Conservation (phyloP, 306 rosid genomes). For the Alnus rubra region DNA sequence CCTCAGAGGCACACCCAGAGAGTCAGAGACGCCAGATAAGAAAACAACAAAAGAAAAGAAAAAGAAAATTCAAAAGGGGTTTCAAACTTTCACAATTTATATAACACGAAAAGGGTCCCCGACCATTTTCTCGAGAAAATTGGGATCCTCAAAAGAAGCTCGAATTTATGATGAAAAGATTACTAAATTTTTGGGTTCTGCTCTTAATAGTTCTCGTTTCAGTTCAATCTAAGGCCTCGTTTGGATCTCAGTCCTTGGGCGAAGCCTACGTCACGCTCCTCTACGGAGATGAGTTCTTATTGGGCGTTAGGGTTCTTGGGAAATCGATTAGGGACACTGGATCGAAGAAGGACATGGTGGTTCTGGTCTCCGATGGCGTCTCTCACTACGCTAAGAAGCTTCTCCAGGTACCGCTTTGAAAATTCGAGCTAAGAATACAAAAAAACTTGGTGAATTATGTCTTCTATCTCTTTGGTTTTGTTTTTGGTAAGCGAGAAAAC, state of each 20-base stretch:
- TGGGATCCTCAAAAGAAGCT: background rate
- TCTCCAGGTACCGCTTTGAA: slow-evolving; percentile 49
- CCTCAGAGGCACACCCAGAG: background rate
- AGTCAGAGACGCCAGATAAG: background rate
- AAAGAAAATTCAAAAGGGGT: background rate
- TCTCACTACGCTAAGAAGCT: slow-evolving; percentile 78
- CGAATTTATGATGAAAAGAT: slow-evolving; percentile 38
- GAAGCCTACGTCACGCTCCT: slow-evolving; percentile 91
- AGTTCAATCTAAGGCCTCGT: slow-evolving; percentile 36
- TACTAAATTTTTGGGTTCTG: slow-evolving; percentile 16
- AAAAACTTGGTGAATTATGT: background rate
- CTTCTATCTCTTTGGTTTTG: background rate
- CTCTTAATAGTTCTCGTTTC: slow-evolving; percentile 19
- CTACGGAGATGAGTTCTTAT: slow-evolving; percentile 91
- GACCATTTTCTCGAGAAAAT: background rate
- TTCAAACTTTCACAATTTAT: background rate
- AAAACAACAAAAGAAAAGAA: background rate
- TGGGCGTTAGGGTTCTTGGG: slow-evolving; percentile 96
- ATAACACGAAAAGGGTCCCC: background rate
- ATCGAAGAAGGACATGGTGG: slow-evolving; percentile 89
- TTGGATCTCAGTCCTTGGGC: slow-evolving; percentile 48
- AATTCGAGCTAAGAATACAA: slow-evolving; percentile 14
- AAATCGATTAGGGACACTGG: slow-evolving; percentile 86
- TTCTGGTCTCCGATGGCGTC: slow-evolving; percentile 89
- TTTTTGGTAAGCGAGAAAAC: background rate